Evolutionary conservation across 202 grass and related monocot genomes (phyloP), one percentile per base, ranked within the genome.

Genomic region (Schoenoplectus tabernaemontani): DNA sequence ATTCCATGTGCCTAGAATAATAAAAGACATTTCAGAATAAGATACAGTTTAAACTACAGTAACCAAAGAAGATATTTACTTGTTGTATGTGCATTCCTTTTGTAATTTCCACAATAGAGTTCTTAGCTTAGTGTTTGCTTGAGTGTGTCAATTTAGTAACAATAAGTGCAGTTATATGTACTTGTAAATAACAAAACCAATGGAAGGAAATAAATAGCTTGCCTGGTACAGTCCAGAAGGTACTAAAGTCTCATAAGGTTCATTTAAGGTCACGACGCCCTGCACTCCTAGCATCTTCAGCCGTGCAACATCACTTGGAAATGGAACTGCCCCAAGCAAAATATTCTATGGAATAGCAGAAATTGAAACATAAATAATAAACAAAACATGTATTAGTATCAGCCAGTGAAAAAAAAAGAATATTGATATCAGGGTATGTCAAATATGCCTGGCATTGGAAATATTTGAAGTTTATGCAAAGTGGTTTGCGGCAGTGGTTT

Each of bases 311-410:
- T 97, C 94, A 41, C 77, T 92, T 12, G 82, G 83, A 84, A 97
- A 97, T 79, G 94, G 94, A 87, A 94, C 89, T 22, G 94, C 91
- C 82, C 94, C 91, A 76, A 97, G 94, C 59, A 97, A 92, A 81
- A 97, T 75, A 78, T 91, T 92, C 89, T 94, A 76, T 36, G 3
- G 56, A 56, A 20, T 20, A 12, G 4, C 34, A 86, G 12, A 73
- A 39, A 83, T 22, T 42, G 57, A 4, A 38, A 39, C 41, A 78
- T 38, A 22, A 57, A 59, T 59, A 59, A 24, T 36, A 41, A 4
- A 38, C 15, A 41, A 3, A 24, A 30, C 26, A 26, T 23, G 16
- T 11, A 32, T n/a, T n/a, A n/a, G n/a, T n/a, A n/a, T n/a, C n/a
- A n/a, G n/a, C n/a, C n/a, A n/a, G n/a, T n/a, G n/a, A n/a, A n/a